These are phyloP conservation scores for Colletotrichum trifolii DNA, from an alignment of 2,329 filamentous ascomycete genomes.

Conservation along the genomic window DNA sequence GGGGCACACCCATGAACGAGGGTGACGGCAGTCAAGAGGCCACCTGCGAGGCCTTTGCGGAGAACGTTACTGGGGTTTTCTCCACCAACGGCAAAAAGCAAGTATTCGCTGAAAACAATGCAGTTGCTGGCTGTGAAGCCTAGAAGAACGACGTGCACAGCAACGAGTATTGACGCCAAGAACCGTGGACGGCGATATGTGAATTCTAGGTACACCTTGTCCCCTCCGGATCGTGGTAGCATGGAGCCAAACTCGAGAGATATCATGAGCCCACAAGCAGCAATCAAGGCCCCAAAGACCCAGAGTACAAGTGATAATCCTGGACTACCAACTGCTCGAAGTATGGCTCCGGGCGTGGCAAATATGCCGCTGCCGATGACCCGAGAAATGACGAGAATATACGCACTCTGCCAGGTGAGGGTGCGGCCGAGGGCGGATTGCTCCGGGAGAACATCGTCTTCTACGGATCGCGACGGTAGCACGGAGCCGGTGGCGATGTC, in stretches of 20 bases:
- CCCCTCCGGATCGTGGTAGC: constrained; percentile 75
- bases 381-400: constrained; percentile 74
- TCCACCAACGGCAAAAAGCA: constrained; percentile 66
- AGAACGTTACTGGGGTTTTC: constrained; percentile 61
- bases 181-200: constrained; percentile 72
- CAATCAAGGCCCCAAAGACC: constrained; percentile 70
- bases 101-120: constrained; percentile 75
- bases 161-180: constrained; percentile 72
- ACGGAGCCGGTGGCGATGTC: background rate
- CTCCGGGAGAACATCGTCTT: constrained; percentile 70
- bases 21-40: constrained; percentile 66
- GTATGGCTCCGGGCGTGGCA: constrained; percentile 75
- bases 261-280: constrained; percentile 70
- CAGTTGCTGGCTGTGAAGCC: constrained; percentile 78
- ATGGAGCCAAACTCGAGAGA: constrained; percentile 77
- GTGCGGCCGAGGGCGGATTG: constrained; percentile 68
- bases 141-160: constrained; percentile 71
- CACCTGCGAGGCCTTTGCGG: constrained; percentile 67
- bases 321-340: constrained; percentile 73
- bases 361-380: constrained; percentile 80
- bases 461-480: constrained; percentile 48
- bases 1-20: constrained; percentile 69
- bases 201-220: constrained; percentile 79
- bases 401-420: constrained; percentile 71
- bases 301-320: constrained; percentile 72